Evolutionary conservation across 257 asterid genomes (phyloP).

Genomic region (Osmanthus fragrans): DNA sequence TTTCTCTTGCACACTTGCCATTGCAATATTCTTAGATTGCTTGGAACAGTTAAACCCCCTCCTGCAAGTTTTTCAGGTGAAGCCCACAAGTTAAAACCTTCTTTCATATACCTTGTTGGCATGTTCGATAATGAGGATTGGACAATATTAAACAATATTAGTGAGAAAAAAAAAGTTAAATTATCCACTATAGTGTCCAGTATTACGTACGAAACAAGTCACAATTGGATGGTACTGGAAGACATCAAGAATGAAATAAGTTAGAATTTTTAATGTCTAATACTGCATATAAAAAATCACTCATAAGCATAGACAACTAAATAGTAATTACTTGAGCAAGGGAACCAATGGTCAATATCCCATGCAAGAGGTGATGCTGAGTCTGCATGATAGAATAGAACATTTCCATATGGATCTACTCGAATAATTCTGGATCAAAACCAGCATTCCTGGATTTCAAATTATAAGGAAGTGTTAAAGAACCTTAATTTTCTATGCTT

Average conservation of each 20-base stretch:
- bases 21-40: conserved; percentile 86
- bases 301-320: background rate
- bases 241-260: too few species aligned
- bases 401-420: conserved; percentile 87
- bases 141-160: background rate
- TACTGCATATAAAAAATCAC: background rate
- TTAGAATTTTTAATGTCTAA: background rate
- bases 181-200: background rate
- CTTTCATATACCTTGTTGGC: background rate
- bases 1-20: conserved; percentile 91
- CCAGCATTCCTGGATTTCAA: conserved; percentile 79
- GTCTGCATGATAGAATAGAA: conserved; percentile 88
- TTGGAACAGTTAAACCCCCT: conserved; percentile 94
- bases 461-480: background rate
- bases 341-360: conserved; percentile 98
- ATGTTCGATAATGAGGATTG: background rate
- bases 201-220: background rate
- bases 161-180: too few species aligned
- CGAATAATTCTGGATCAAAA: conserved; percentile 90
- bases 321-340: conserved; percentile 73
- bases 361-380: conserved; percentile 96
- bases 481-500: background rate
- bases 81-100: background rate
- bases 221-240: background rate
- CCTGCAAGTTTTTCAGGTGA: conserved; percentile 46